A percentile compares a stretch with the other conserved stretches of the same genome.
Evolutionary conservation across 441 rosid genomes (phyloP).

Genomic region (Adansonia grandidieri): DNA sequence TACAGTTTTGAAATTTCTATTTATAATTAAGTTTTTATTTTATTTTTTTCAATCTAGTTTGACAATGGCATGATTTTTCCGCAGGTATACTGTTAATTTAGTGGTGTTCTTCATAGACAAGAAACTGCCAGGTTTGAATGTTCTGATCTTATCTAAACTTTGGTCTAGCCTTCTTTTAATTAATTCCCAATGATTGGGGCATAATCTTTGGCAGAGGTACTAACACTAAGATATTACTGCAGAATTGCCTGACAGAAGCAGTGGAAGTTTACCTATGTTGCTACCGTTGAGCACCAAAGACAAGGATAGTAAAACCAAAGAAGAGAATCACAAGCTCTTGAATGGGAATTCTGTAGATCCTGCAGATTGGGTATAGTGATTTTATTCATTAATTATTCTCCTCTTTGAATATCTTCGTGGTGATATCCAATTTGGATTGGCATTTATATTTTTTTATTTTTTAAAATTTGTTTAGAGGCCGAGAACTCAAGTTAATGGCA

Average conservation of each 20-base stretch:
- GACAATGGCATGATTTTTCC: constrained; percentile 26
- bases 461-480: constrained; percentile 56
- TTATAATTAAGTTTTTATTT: background rate
- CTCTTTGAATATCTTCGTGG: background rate
- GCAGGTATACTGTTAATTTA: constrained; percentile 94
- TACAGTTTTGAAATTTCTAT: background rate
- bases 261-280: constrained; percentile 47
- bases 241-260: constrained; percentile 85
- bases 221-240: constrained; percentile 38
- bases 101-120: constrained; percentile 93
- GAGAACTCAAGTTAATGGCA: constrained; percentile 92
- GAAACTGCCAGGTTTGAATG: constrained; percentile 83
- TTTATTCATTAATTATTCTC: background rate
- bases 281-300: constrained; percentile 69
- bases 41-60: constrained; percentile 9
- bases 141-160: background rate
- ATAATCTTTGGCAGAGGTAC: constrained; percentile 12
- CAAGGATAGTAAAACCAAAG: constrained; percentile 70
- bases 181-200: background rate
- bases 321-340: constrained; percentile 94
- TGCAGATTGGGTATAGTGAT: constrained; percentile 73
- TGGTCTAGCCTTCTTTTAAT: background rate
- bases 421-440: constrained; percentile 7
- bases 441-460: background rate
- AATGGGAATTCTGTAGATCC: constrained; percentile 87